Conservation (phyloP, 164 flowering plant genomes). For the grape (Vitis vinifera) region ASM3070453v1 NC_081820.1:2140501-2141000, state of each 20-base stretch:
- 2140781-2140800: constrained; percentile 55
- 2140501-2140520: too few relatives aligned
- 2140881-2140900: neutral
- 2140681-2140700: neutral
- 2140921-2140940: constrained; percentile 28
- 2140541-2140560: too few relatives aligned
- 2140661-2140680: neutral
- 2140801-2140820: constrained; percentile 70
- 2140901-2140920: constrained; percentile 7
- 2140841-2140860: neutral
- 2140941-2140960: constrained; percentile 76
- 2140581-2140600: too few relatives aligned
- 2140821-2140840: constrained; percentile 59
- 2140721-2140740: constrained; percentile 48
- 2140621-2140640: too few relatives aligned
- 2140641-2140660: too few relatives aligned
- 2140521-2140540: too few relatives aligned
- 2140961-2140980: constrained; percentile 80
- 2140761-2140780: constrained; percentile 67
- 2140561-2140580: too few relatives aligned
- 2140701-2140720: neutral
- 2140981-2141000: constrained; percentile 79
- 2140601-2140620: too few relatives aligned
- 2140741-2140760: constrained; percentile 79
- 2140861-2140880: neutral